Percentiles rank a stretch among this genome's conserved stretches.
phyloP scores from a whole-genome alignment of 495 filamentous ascomycete genomes.

The Penicillium coprophilum region DNA sequence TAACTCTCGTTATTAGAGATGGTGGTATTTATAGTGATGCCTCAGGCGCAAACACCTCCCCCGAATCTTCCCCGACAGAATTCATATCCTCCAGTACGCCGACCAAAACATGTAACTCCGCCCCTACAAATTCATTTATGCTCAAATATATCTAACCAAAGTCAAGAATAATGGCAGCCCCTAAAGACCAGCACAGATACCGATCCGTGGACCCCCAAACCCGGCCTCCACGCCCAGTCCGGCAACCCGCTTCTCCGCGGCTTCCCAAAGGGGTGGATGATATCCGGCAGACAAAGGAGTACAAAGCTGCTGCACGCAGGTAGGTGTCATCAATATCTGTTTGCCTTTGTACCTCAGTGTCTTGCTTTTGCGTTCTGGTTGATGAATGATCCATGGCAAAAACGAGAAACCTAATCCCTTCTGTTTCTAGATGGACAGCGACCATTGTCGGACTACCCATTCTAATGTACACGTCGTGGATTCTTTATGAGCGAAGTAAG shows the following conservation, averaged over 20 bases:
- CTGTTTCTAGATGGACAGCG: conserved; percentile 44
- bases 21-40: conserved; percentile 7
- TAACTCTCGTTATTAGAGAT: no score
- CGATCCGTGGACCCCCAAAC: conserved; percentile 9
- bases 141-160: not conserved
- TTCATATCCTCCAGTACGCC: not conserved
- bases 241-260: conserved; percentile 4
- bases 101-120: not conserved
- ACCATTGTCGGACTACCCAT: conserved; percentile 54
- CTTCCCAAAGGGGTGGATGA: conserved; percentile 17
- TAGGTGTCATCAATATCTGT: conserved; percentile 8
- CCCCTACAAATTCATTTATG: not conserved
- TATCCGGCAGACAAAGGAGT: conserved; percentile 32
- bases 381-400: not conserved
- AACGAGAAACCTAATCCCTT: conserved; percentile 23
- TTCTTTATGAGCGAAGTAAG: conserved; percentile 30
- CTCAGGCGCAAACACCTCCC: conserved; percentile 18
- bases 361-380: not conserved
- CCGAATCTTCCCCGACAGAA: conserved; percentile 3
- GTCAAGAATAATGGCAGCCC: not conserved
- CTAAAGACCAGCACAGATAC: conserved; percentile 6
- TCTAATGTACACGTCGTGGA: conserved; percentile 42
- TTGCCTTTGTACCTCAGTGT: not conserved
- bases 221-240: conserved; percentile 15
- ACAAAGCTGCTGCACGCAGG: conserved; percentile 31